A percentile compares a stretch with the other conserved stretches of the same genome.
These are phyloP conservation scores for Apiotrichum porosum DNA, from an alignment of 1,284 basidiomycete genomes.

Conservation along the genomic window DNA sequence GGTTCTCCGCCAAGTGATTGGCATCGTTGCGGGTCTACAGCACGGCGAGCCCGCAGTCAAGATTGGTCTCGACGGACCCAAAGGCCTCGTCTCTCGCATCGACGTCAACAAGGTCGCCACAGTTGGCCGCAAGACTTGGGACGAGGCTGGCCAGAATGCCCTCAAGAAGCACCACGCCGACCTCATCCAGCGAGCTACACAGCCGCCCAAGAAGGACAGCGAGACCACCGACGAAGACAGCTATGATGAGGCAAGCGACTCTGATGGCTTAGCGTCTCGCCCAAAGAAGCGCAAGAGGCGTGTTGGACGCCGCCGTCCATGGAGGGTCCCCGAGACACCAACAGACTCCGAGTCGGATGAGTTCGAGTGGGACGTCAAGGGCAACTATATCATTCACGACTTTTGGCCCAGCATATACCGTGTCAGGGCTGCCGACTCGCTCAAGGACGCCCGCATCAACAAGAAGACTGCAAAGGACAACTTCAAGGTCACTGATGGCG, in stretches of 20 bases:
- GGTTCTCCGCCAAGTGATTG: slow-evolving; percentile 2
- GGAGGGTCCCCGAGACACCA: not conserved
- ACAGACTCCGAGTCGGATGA: slow-evolving; percentile 7
- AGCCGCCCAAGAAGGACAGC: too few species aligned
- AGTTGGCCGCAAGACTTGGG: not conserved
- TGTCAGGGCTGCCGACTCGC: not conserved
- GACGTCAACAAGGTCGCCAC: not conserved
- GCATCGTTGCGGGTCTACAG: not conserved
- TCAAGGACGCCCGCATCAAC: slow-evolving; percentile 15
- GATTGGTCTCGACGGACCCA: not conserved
- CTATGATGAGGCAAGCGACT: too few species aligned
- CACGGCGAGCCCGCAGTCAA: not conserved
- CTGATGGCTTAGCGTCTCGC: too few species aligned
- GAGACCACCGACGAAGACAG: too few species aligned
- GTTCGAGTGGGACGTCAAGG: slow-evolving; percentile 3
- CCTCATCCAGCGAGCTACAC: too few species aligned
- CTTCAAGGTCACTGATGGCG: slow-evolving; percentile 25
- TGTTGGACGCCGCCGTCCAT: not conserved
- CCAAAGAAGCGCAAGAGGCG: not conserved
- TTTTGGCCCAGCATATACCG: slow-evolving; percentile 20
- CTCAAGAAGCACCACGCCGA: too few species aligned
- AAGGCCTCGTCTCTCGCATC: not conserved
- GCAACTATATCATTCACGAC: slow-evolving; percentile 11
- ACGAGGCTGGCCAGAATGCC: not conserved
- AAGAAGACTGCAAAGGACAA: slow-evolving; percentile 24